Evolutionary conservation across 352 stramenopile genomes (phyloP).

Genomic region (Pythium scleroteichum): DNA sequence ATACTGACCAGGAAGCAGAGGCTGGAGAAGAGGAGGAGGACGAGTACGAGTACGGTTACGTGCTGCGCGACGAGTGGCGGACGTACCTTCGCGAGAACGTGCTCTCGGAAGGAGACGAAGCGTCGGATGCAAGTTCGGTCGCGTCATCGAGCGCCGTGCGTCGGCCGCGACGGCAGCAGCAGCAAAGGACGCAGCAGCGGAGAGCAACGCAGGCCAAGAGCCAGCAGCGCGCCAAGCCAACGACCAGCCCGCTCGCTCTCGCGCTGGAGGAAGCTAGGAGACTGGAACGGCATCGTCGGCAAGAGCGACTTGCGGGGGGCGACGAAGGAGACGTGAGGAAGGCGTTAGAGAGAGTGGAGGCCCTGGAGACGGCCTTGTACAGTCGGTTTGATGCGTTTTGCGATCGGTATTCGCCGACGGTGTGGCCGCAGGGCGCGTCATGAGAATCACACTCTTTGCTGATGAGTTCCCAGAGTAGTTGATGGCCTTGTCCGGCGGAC

Average conservation of each 20-base stretch:
- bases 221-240: background rate
- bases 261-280: slow-evolving; percentile 40
- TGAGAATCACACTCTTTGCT: no score
- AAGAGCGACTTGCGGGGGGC: slow-evolving; percentile 1
- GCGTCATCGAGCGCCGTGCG: background rate
- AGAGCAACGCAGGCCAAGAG: background rate
- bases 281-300: slow-evolving; percentile 36
- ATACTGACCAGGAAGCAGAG: background rate
- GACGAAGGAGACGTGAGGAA: background rate
- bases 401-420: slow-evolving; percentile 50
- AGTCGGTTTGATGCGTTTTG: slow-evolving; percentile 67
- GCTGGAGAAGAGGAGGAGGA: slow-evolving; percentile 21
- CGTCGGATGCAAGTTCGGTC: background rate
- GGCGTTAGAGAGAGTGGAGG: slow-evolving; percentile 18
- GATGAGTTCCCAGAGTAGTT: no score
- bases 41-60: slow-evolving; percentile 73
- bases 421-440: slow-evolving; percentile 51
- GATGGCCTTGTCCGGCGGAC: no score
- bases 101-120: slow-evolving; percentile 8
- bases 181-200: background rate
- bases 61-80: slow-evolving; percentile 76
- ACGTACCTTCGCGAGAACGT: slow-evolving; percentile 40
- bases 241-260: slow-evolving; percentile 33
- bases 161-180: background rate
- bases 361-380: slow-evolving; percentile 57